Conservation (phyloP, 2,329 filamentous ascomycete species). For the Ascochyta koolunga region DNA sequence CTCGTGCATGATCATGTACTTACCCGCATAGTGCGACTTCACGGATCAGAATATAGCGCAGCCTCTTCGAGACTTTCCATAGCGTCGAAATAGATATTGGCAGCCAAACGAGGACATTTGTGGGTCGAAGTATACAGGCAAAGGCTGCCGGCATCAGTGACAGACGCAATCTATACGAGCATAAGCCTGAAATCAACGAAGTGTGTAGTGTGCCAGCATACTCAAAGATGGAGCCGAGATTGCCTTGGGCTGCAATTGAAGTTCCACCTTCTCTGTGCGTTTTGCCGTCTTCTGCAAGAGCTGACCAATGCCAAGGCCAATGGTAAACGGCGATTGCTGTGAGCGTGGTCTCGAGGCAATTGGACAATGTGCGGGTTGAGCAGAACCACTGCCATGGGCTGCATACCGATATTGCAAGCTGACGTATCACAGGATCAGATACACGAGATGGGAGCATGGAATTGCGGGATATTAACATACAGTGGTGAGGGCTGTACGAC, state of each 20-base stretch:
- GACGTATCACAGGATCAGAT: constrained; percentile 31
- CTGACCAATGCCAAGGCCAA: constrained; percentile 80
- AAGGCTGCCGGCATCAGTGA: constrained; percentile 78
- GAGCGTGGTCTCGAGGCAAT: constrained; percentile 88
- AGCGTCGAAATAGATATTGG: constrained; percentile 65
- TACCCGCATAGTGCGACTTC: constrained; percentile 68
- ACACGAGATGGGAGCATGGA: constrained; percentile 25
- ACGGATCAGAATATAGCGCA: constrained; percentile 61
- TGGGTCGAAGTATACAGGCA: constrained; percentile 86
- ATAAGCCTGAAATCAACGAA: constrained; percentile 27
- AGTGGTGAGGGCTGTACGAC: constrained; percentile 69
- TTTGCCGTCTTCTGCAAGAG: constrained; percentile 25
- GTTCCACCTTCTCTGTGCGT: constrained; percentile 22
- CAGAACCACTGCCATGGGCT: constrained; percentile 98
- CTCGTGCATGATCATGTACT: constrained; percentile 26
- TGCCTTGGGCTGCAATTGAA: constrained; percentile 46
- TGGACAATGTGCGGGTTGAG: constrained; percentile 91
- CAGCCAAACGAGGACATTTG: constrained; percentile 86
- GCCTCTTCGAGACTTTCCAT: constrained; percentile 50
- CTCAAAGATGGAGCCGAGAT: constrained; percentile 36
- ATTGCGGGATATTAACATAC: constrained; percentile 58
- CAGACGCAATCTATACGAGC: constrained; percentile 46
- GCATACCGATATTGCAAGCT: constrained; percentile 73
- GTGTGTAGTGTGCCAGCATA: constrained; percentile 27
- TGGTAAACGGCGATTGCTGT: constrained; percentile 78